Percentiles rank a stretch among this genome's conserved stretches.
phyloP scores from a whole-genome alignment of 805 yeast genomes.

The Starmerella apis region DNA sequence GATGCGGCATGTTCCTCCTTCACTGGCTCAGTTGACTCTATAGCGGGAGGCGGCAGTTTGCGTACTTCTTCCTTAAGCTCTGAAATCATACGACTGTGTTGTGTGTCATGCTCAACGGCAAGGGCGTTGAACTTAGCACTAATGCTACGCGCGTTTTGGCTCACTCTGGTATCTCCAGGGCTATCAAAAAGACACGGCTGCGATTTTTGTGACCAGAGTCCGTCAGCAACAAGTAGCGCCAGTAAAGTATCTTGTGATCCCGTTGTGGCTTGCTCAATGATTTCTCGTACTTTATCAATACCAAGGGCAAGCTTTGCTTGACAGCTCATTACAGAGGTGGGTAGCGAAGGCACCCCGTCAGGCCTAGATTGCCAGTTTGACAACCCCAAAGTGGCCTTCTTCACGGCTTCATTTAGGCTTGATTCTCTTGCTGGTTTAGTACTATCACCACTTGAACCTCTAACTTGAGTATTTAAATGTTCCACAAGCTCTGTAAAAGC shows the following conservation, averaged over 20 bases:
- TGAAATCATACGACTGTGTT: neutral
- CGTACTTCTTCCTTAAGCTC: conserved; percentile 4
- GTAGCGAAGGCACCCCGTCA: conserved; percentile 20
- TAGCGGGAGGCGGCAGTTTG: neutral
- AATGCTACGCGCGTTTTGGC: conserved; percentile 8
- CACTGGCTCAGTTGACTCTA: neutral
- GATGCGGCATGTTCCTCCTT: neutral
- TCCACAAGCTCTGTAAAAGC: conserved; percentile 3
- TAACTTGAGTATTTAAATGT: conserved; percentile 4
- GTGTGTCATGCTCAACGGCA: neutral
- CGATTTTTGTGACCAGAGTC: conserved; percentile 4
- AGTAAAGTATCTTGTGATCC: conserved; percentile 12
- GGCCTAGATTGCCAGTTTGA: conserved; percentile 20
- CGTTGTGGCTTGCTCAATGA: conserved; percentile 9
- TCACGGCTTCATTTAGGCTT: conserved; percentile 9
- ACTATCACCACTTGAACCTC: neutral
- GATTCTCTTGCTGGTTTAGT: neutral
- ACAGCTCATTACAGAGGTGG: conserved; percentile 1
- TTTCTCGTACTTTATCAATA: neutral
- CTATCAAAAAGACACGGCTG: conserved; percentile 5
- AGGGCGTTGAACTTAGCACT: conserved; percentile 2
- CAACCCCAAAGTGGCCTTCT: neutral
- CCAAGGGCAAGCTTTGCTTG: conserved; percentile 17
- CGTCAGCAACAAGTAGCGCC: conserved; percentile 18
- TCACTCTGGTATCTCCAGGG: neutral